A percentile compares a stretch with the other conserved stretches of the same genome.
Evolutionary conservation across 2,329 filamentous ascomycete species (phyloP).

Genomic region (Rhynchosporium graminicola): DNA sequence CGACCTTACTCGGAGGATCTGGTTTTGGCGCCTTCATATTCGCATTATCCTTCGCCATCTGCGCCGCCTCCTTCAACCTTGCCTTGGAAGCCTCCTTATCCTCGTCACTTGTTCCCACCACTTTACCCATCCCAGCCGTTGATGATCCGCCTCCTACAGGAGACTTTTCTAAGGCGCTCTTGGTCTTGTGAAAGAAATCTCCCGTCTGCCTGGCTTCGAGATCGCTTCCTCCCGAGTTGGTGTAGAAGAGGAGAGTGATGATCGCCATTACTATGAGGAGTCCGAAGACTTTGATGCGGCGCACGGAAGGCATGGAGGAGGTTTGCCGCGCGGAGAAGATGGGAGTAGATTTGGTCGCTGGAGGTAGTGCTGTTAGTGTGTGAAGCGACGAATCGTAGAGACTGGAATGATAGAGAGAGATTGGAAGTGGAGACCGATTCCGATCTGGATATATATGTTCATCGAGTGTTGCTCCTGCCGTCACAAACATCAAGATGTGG

Average conservation of each 20-base stretch:
- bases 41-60: constrained; percentile 66
- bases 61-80: constrained; percentile 67
- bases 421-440: background rate
- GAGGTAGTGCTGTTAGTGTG: background rate
- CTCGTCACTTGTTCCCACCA: constrained; percentile 38
- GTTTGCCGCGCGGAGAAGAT: constrained; percentile 24
- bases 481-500: background rate
- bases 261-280: constrained; percentile 65
- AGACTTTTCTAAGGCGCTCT: constrained; percentile 50
- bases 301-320: constrained; percentile 63
- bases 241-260: constrained; percentile 72
- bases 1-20: constrained; percentile 57
- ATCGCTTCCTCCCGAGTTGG: constrained; percentile 56
- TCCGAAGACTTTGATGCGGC: constrained; percentile 67
- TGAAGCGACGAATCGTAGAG: background rate
- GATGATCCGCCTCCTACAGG: constrained; percentile 1
- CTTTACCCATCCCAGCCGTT: constrained; percentile 6
- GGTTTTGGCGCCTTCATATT: constrained; percentile 66
- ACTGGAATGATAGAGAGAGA: background rate
- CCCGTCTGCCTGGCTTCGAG: constrained; percentile 48
- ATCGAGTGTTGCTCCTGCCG: background rate
- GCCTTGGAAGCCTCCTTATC: constrained; percentile 55
- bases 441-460: background rate
- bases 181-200: constrained; percentile 63
- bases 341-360: constrained; percentile 28